Conservation (phyloP, 2,329 filamentous ascomycete species). For the Ceratocystis alfenasii region DNA sequence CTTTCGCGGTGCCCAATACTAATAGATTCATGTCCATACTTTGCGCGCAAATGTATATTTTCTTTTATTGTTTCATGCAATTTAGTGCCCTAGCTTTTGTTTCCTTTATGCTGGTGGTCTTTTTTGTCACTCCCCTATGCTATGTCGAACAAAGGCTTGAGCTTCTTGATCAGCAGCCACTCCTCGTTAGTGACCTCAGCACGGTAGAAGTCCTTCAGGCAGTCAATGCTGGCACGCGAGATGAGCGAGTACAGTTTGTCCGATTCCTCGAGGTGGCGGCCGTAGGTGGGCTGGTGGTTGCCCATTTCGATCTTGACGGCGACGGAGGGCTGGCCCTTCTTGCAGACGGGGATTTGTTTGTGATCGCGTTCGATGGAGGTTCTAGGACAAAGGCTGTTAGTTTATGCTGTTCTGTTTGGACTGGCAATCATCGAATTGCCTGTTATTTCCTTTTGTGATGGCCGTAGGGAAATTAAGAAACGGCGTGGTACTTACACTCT, state of each 20-base stretch:
- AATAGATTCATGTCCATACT: background rate
- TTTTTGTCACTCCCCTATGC: constrained; percentile 35
- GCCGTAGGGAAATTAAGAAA: background rate
- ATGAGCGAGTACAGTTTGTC: constrained; percentile 82
- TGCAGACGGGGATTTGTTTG: constrained; percentile 84
- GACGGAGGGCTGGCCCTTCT: constrained; percentile 93
- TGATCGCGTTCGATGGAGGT: constrained; percentile 94
- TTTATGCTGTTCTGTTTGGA: background rate
- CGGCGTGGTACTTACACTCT: constrained; percentile 63
- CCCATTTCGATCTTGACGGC: constrained; percentile 96
- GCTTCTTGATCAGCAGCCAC: constrained; percentile 86
- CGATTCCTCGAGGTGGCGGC: constrained; percentile 84
- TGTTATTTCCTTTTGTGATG: background rate
- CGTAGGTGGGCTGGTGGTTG: constrained; percentile 81
- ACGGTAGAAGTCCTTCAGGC: constrained; percentile 89
- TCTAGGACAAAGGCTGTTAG: constrained; percentile 38
- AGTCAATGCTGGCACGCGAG: constrained; percentile 80
- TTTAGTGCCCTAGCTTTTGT: background rate
- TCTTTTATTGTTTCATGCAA: background rate
- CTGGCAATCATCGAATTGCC: background rate
- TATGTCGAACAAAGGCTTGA: constrained; percentile 91
- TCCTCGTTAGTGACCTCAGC: constrained; percentile 81
- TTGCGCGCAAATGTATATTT: too few relatives aligned
- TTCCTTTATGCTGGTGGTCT: background rate
- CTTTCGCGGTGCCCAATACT: too few relatives aligned